phyloP scores from a whole-genome alignment of 768 basidiomycete genomes.

The Leccinum subtestaceum region DNA sequence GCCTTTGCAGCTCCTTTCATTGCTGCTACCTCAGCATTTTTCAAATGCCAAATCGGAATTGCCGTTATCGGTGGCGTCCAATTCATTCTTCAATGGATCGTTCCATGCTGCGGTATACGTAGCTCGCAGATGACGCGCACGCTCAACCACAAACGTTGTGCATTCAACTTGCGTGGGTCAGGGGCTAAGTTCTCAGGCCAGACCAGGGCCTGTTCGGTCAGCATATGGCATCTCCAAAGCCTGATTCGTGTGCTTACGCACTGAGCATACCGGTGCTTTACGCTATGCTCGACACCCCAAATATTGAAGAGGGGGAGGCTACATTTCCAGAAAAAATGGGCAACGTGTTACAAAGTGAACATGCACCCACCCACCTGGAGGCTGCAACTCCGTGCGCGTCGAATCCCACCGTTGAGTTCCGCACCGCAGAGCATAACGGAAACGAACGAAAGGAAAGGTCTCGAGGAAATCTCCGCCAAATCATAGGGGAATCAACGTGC shows the following conservation, averaged over 20 bases:
- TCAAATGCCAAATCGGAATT: slow-evolving; percentile 22
- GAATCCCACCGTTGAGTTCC: slow-evolving; percentile 15
- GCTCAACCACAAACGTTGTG: slow-evolving; percentile 1
- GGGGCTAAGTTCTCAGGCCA: slow-evolving; percentile 21
- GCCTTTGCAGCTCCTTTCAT: slow-evolving; percentile 14
- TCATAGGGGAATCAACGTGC: slow-evolving; percentile 21
- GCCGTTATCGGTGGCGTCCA: slow-evolving; percentile 28
- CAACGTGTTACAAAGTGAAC: slow-evolving; percentile 25
- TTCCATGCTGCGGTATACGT: slow-evolving; percentile 21
- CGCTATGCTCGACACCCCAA: slow-evolving; percentile 14
- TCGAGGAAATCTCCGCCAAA: slow-evolving; percentile 21
- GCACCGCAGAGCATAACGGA: slow-evolving; percentile 24
- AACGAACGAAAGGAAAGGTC: slow-evolving; percentile 15
- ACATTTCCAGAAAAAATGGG: slow-evolving; percentile 23
- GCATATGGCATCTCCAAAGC: slow-evolving; percentile 16
- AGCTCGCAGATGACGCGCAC: slow-evolving; percentile 3
- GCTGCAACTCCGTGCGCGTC: slow-evolving; percentile 17
- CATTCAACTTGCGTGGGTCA: slow-evolving; percentile 23
- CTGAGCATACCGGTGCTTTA: slow-evolving; percentile 20
- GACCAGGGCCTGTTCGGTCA: neutral
- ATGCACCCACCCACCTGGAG: slow-evolving; percentile 26
- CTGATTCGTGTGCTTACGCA: slow-evolving; percentile 18
- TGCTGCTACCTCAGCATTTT: slow-evolving; percentile 12
- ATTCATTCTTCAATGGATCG: slow-evolving; percentile 17
- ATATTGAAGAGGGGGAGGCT: slow-evolving; percentile 8